Base-by-base conservation (phyloP, 257 asterid genomes). In the Solanum medicagineum region DNA sequence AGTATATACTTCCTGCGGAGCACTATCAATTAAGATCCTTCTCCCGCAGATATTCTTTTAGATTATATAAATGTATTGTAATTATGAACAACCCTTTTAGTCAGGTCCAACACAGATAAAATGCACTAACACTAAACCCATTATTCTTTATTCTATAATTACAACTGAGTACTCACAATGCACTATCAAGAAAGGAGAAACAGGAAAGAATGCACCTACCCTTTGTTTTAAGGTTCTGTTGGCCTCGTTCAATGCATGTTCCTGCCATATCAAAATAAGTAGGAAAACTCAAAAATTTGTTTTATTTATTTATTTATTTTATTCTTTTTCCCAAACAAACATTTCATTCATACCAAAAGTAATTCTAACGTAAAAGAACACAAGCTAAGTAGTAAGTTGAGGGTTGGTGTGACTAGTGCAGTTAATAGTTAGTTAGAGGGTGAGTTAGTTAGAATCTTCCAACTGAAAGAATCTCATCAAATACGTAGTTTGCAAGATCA, bases 201-300 rank as follows among this genome's bases (percentile, higher is more conserved):
- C 20, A 63, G 55, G 20, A 60, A 1, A 60, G 20, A 29, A 63
- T 40, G 73, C 36, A 85, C 91, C 55, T 88, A 97, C 99, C 97
- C 98, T 91, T 32, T 97, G 98, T 86, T 93, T 97, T 94, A 95
- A 88, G 74, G 86, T 92, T 88, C 87, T 92, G 91, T 97, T 97
- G 45, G 98, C 99, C 88, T 97, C 98, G 86, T 92, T 93, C 86
- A 97, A 93, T 79, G 94, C 98, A 87, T 93, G 98, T 87, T 95
- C 98, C 99, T 97, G 90, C 85, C 55, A 89, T 24, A 44, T 68
- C 71, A 62, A 51, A 85, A 20, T 86, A 2, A 47, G 86, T 32
- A 16, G 12, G 75, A 70, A 26, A 66, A 81, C 16, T 40, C 49
- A 22, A 19, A 9, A 24, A 47, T 5, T 36, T 24, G 22, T 55